Conservation (phyloP, 2,329 filamentous ascomycete genomes). For the Pseudocercospora macadamiae region DNA sequence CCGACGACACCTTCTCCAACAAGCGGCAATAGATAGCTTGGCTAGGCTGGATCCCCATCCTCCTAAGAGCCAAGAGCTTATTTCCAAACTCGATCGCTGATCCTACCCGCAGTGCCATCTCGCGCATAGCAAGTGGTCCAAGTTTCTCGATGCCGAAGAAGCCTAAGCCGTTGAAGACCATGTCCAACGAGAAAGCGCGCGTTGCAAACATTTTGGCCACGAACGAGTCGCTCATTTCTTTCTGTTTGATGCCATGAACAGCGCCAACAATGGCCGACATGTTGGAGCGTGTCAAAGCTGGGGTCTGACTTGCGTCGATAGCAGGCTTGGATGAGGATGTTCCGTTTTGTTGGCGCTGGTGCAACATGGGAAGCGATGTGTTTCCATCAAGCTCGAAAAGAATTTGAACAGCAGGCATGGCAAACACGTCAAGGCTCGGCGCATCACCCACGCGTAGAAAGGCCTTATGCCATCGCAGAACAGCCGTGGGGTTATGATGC, state of each 20-base stretch:
- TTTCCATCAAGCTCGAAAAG: constrained; percentile 30
- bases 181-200: constrained; percentile 71
- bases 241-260: constrained; percentile 47
- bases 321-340: neutral
- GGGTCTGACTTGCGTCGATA: neutral
- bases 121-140: constrained; percentile 75
- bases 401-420: constrained; percentile 35
- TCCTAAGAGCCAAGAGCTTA: constrained; percentile 64
- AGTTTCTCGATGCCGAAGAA: constrained; percentile 73
- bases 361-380: constrained; percentile 27
- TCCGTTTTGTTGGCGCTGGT: constrained; percentile 1
- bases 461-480: constrained; percentile 45
- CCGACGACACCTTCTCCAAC: constrained; percentile 64
- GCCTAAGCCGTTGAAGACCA: constrained; percentile 69
- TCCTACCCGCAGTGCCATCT: constrained; percentile 70
- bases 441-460: constrained; percentile 42
- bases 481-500: constrained; percentile 30
- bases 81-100: constrained; percentile 59
- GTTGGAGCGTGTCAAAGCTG: constrained; percentile 26
- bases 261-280: constrained; percentile 42
- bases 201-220: constrained; percentile 83
- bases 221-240: constrained; percentile 64
- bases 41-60: constrained; percentile 65
- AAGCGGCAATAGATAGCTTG: constrained; percentile 67
- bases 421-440: constrained; percentile 40